phyloP scores from a whole-genome alignment of 768 basidiomycete genomes.

The Phlebiopsis gigantea region DNA sequence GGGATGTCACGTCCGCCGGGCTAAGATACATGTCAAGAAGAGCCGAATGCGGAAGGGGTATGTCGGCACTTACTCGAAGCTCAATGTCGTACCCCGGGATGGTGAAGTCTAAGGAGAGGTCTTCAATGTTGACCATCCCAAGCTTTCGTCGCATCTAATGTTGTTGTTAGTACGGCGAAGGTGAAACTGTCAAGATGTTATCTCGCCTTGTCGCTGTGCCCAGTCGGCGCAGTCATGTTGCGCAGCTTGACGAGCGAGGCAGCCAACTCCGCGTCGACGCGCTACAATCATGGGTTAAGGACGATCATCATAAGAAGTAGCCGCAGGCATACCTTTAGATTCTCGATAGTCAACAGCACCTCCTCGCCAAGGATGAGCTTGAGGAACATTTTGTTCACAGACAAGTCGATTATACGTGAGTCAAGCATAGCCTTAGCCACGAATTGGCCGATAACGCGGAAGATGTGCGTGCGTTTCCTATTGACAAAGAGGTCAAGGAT shows the following conservation, averaged over 20 bases:
- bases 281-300: constrained; percentile 34
- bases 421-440: constrained; percentile 96
- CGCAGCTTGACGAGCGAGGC: constrained; percentile 81
- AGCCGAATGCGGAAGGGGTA: not conserved
- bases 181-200: not conserved
- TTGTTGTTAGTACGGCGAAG: not conserved
- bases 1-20: constrained; percentile 71
- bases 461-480: constrained; percentile 84
- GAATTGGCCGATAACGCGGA: constrained; percentile 91
- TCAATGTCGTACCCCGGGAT: constrained; percentile 95
- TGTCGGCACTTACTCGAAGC: constrained; percentile 55
- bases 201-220: constrained; percentile 47
- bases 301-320: not conserved
- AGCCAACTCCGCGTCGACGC: constrained; percentile 81
- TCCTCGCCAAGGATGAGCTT: constrained; percentile 85
- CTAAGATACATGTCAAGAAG: constrained; percentile 31
- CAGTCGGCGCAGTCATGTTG: constrained; percentile 48
- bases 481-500: constrained; percentile 2
- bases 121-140: constrained; percentile 63
- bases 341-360: constrained; percentile 77
- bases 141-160: constrained; percentile 23
- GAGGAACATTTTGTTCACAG: constrained; percentile 93
- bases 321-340: constrained; percentile 56
- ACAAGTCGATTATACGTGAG: constrained; percentile 94
- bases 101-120: constrained; percentile 93